Evolutionary conservation across 192 early-diverging fungal genomes (phyloP), one percentile per base, ranked within the genome.

Genomic region (Globomyces pollinis-pini): DNA sequence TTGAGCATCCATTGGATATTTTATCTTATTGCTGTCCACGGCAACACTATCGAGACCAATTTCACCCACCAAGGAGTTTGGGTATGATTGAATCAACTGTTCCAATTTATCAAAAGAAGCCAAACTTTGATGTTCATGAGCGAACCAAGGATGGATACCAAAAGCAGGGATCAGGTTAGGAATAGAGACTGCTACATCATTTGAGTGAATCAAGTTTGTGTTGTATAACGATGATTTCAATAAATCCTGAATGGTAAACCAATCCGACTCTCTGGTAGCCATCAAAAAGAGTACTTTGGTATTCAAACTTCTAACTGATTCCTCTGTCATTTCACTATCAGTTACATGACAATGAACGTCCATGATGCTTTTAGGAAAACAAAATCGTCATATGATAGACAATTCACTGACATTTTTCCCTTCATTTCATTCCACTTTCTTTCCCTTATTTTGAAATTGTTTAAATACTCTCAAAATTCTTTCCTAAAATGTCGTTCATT

Each of bases 1-100:
- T 56, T 87, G 86, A 58, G 59, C 24, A 50, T 70, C 36, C 49
- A 75, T 24, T 53, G 76, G 59, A 75, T 72, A 60, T 59, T 65
- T 42, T 60, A 52, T 18, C 45, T 70, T 41, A 26, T 65, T 65
- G 6, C 26, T 50, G 55, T 79, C 60, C 29, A 63, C 73, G 1
- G 82, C 82, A 3, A 73, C 67, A 3, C 68, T 68, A 49, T 87
- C 86, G 18, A 87, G 51, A 2, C 86, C 86, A 60, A 87, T 77
- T 50, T 87, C 86, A 38, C 83, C 86, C 1, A 87, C 59, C 18
- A 84, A 41, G 3, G 76, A 68, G 23, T 47, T 35, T 9, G 71
- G 72, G 53, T 80, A 52, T 3, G 29, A 18, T 29, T 54, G 60
- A 13, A 87, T 50, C 12, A 60, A 58, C 9, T 43, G 45, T 45